Conservation (phyloP, 495 filamentous ascomycete species). For the Penicillium goetzii region DNA sequence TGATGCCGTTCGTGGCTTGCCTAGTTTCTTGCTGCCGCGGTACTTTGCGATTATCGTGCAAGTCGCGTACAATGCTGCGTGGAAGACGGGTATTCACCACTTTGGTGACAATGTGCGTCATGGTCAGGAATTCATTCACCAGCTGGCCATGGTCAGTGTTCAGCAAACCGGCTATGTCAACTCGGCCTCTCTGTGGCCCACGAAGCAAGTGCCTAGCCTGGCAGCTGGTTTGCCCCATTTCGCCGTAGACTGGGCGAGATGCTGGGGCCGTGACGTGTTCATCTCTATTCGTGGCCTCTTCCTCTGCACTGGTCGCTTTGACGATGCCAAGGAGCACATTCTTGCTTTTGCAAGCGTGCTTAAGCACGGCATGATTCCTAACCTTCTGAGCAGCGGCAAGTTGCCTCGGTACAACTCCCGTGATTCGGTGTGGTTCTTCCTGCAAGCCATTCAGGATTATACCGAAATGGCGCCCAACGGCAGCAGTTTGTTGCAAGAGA, state of each 20-base stretch:
- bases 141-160: conserved; percentile 83
- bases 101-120: conserved; percentile 75
- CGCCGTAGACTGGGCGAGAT: conserved; percentile 88
- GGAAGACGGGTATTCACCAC: conserved; percentile 74
- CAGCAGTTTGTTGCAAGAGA: conserved; percentile 70
- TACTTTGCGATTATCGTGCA: conserved; percentile 91
- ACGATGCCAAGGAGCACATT: conserved; percentile 91
- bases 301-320: conserved; percentile 83
- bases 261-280: conserved; percentile 97
- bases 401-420: conserved; percentile 95
- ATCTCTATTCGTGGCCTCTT: conserved; percentile 91
- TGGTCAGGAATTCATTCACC: conserved; percentile 84
- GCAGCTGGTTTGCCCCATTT: conserved; percentile 97
- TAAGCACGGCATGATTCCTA: conserved; percentile 99
- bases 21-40: conserved; percentile 85
- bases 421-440: conserved; percentile 96
- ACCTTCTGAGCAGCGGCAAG: conserved; percentile 83
- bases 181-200: conserved; percentile 87
- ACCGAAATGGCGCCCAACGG: conserved; percentile 81
- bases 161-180: conserved; percentile 88
- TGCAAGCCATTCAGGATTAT: conserved; percentile 95
- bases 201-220: conserved; percentile 79
- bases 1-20: conserved; percentile 77
- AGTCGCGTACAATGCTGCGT: conserved; percentile 82
- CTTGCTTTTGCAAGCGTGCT: conserved; percentile 93